Base-by-base conservation (phyloP, 805 yeast genomes). In the Candida rishiriensis region DNA sequence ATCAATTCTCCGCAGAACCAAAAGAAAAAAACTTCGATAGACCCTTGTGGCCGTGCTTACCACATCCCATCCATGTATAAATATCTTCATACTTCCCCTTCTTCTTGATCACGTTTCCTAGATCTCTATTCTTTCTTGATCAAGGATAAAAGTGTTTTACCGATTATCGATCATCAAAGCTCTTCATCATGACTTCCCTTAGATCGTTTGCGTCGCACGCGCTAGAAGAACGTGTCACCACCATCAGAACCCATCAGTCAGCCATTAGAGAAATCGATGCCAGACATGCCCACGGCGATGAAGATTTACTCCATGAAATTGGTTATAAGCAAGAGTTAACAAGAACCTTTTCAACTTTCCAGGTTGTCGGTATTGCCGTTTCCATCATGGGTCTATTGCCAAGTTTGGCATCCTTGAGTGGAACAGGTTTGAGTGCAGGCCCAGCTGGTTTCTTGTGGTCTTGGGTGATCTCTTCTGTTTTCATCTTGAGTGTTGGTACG, bases 361-460 rank as follows among this genome's bases (percentile, higher is more conserved):
- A 81, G 59, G 81, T 81, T 17, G 83, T 83, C 57, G 87, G 86
- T 44, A 78, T 83, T 44, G 85, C 88, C 3, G 83, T 81, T 56
- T 74, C 82, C 15, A 81, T 84, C 57, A 83, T 84, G 88, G 85
- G 88, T 10, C 62, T 83, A 39, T 65, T 83, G 35, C 86, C 86
- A 0, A 75, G 83, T 11, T 78, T 82, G 40, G 76, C 85, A 0
- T 75, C 86, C 2, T 70, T 74, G 29, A 56, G 81, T 29, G 68
- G 68, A 10, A 68, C 70, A 39, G 83, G 83, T 15, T 65, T 83
- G 12, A 62, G 75, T 29, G 79, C 83, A 0, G 89, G 89, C 3
- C 80, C 86, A 0, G 79, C 73, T 10, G 79, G 83, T 5, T 70
- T 81, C 44, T 69, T 82, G 3, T 84, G 90, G 90, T 85, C 87